Evolutionary conservation across 495 filamentous ascomycete species (phyloP), one percentile per base, ranked within the genome.

Genomic region (Penicillium pancosmium): DNA sequence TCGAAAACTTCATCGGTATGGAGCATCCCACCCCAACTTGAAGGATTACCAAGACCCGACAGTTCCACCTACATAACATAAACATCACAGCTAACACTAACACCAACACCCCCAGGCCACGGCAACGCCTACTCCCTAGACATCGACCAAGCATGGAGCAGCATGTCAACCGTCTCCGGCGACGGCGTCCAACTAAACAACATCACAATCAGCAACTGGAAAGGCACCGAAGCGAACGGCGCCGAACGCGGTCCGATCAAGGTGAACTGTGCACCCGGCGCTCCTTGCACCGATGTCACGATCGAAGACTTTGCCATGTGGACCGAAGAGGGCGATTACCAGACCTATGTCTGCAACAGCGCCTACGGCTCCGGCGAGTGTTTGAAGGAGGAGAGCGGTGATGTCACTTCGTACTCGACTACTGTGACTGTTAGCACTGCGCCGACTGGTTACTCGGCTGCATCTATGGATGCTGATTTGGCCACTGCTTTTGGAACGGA

Each of bases 301-400:
- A 74, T 86, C 52, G 62, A 71, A 15, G 77, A 85, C 59, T 82
- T 86, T 50, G 64, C 71, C n/a, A 84, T 88, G 76, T 86, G 84
- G 84, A 86, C 84, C 9, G 80, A 84, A 51, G 62, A 67, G 5
- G 80, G 81, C 11, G 63, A 66, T 18, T 68, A 56, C 15, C 73
- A 84, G 52, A 69, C 65, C 47, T 79, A 84, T 60, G 56, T 60
- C 16, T 84, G 80, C 65, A 71, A 78, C 50, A 82, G 72, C 50
- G 80, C 78, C 23, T 84, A 81, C 44, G 81, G 80, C 15, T 68
- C 68, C 1, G 80, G 82, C 3, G 78, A 73, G 44, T 84, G 82
- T 57, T 65, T 83, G 8, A 51, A 72, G 50, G 52, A 57, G 16
- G 72, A 44, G n/a, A 44, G 68, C 7, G 57, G 66, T 15, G 64